Percentiles rank a stretch among this genome's conserved stretches.
These are phyloP conservation scores for Neurospora terricola DNA, from an alignment of 495 filamentous ascomycete genomes.

Conservation along the genomic window DNA sequence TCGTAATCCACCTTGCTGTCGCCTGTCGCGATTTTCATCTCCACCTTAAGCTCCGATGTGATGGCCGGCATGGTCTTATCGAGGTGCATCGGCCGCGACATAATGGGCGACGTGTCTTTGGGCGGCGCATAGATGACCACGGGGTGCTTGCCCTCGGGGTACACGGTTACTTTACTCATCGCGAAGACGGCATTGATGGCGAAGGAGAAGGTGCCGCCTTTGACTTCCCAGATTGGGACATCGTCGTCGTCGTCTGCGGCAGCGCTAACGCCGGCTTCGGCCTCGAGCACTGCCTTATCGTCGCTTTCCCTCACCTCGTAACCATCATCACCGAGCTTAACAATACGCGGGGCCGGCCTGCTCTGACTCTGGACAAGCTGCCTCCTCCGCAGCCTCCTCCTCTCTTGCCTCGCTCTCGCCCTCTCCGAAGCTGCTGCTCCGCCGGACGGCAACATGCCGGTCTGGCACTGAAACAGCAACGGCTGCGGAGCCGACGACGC, in stretches of 20 bases:
- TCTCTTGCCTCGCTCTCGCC: background rate
- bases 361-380: background rate
- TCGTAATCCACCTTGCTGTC: too few relatives aligned
- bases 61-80: background rate
- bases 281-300: too few relatives aligned
- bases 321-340: too few relatives aligned
- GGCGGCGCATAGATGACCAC: background rate
- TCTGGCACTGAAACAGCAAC: too few relatives aligned
- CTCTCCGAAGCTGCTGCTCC: background rate
- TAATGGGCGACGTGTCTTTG: background rate
- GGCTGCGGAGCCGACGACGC: too few relatives aligned
- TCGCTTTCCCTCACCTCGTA: too few relatives aligned
- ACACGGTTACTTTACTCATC: background rate
- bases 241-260: background rate
- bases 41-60: background rate
- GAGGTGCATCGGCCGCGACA: constrained; percentile 1
- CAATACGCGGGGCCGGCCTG: background rate
- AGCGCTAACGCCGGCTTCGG: too few relatives aligned
- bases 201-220: background rate
- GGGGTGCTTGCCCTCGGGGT: background rate
- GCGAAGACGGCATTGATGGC: background rate
- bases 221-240: background rate
- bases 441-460: too few relatives aligned
- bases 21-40: background rate
- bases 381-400: background rate